Evolutionary conservation across 495 filamentous ascomycete genomes (phyloP), one percentile per base, ranked within the genome.

Genomic region (Neurospora sp.): DNA sequence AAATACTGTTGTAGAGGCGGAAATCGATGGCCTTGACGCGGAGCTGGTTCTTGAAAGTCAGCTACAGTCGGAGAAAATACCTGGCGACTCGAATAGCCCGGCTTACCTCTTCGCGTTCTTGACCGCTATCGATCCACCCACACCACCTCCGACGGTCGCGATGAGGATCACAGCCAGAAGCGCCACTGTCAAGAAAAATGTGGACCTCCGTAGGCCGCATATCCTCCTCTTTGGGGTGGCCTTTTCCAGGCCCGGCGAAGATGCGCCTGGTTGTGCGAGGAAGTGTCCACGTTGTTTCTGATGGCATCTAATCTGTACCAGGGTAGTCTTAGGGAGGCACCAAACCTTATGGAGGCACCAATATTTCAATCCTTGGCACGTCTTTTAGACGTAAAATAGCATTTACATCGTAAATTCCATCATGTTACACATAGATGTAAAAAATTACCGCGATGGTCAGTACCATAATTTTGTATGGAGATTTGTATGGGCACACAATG

Each of bases 91-190:
- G 7, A 21, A 21, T 4, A 45, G 8, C 13, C 24, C 15, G n/a
- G 45, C 38, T 24, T 70, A 71, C 73, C 48, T 76, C n/a, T 70
- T 38, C 34, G 72, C 69, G 10, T 74, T 74, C 5, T 71, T 73
- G 4, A 71, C 75, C 19, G 75, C 75, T n/a, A 74, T 13, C 3
- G 45, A 70, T 19, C 73, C 75, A 6, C 71, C 72, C 1, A 74
- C 69, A 8, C 75, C 75, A 21, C 75, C 75, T 1, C 72, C 74
- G n/a, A 76, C 71, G 2, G 45, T 21, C 10, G 45, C 45, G 0
- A 54, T 15, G 1, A 42, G 28, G 2, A 66, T 39, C 34, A 43
- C 70, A 24, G 73, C 69, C 59, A 73, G 28, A 24, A 72, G 34
- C 36, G 48, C 45, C 19, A 36, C 31, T n/a, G n/a, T 36, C 28